Base-by-base conservation (phyloP, 306 rosid genomes). In the Castanopsis chinensis region DNA sequence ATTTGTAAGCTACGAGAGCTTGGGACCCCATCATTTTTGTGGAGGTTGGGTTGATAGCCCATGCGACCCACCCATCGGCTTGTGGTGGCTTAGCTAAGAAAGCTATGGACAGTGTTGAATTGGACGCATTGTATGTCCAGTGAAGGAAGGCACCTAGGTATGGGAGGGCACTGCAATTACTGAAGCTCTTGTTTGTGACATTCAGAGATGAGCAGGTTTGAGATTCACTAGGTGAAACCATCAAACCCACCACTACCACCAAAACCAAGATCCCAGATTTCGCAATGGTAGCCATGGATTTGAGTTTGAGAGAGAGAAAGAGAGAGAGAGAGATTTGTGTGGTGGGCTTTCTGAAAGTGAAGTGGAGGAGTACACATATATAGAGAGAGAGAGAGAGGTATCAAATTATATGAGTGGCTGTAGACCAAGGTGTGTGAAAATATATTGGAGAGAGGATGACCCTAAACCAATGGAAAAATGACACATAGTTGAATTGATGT, bases 11-110 rank as follows among this genome's bases (percentile, higher is more conserved):
- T 2, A 95, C 23, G 4, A 95, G 51, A 2, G 98, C 68, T 58
- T 91, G 90, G 0, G 94, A 15, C 0, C 99, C 98, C 1, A 0
- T 0, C 99, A 95, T 95, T n/a, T 78, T 82, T 12, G 52, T 35
- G 5, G 61, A 75, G 45, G 80, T 55, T 15, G 92, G 97, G 74
- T 95, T 95, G 33, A 95, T 58, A 0, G 85, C 98, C 99, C 99
- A 95, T 12, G 92, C 55, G 17, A 90, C 85, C 93, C 94, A 95
- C 8, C 97, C 97, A 2, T 58, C 21, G 37, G 91, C 0, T 0
- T 27, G 37, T 0, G 85, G 0, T 3, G 92, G 91, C 0, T 52
- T 0, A 0, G 96, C 94, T 14, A 55, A 0, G 83, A 57, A 95
- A 4, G 92, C 99, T 25, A 95, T 12, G 68, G 98, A 60, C 78